Percentiles rank a stretch among this genome's conserved stretches.
Evolutionary conservation across 441 rosid genomes (phyloP).

Genomic region (Populus hybrid): DNA sequence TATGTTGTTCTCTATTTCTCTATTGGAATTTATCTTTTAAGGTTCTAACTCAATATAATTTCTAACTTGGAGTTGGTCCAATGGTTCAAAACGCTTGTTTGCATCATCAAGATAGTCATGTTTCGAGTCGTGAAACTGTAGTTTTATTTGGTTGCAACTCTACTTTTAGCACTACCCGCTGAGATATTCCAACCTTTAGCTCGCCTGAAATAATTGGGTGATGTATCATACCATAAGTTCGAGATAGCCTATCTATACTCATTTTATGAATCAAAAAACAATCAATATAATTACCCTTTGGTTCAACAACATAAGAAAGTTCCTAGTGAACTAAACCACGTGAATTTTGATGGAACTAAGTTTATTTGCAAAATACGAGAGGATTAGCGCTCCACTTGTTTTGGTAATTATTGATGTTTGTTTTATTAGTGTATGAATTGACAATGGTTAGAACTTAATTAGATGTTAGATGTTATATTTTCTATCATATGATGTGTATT

Average conservation of each 20-base stretch:
- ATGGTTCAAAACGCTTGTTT: too few species aligned
- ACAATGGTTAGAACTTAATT: too few species aligned
- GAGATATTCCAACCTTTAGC: too few species aligned
- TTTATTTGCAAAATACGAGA: neutral
- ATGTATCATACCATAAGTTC: too few species aligned
- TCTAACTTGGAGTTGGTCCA: too few species aligned
- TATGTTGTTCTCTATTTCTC: slow-evolving; percentile 5
- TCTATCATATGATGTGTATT: neutral
- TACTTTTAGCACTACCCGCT: too few species aligned
- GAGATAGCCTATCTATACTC: neutral
- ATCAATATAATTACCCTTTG: neutral
- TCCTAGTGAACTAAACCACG: slow-evolving; percentile 8
- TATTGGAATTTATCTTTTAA: neutral
- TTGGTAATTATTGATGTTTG: too few species aligned
- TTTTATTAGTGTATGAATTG: neutral
- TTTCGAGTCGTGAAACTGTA: too few species aligned
- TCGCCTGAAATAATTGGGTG: too few species aligned
- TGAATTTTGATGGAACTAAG: slow-evolving; percentile 12
- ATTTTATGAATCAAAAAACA: neutral
- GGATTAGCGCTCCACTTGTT: neutral
- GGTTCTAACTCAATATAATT: neutral
- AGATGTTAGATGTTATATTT: too few species aligned
- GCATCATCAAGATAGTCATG: too few species aligned
- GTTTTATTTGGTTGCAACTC: neutral
- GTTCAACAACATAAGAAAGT: neutral